Percentiles rank a stretch among this genome's conserved stretches.
phyloP scores from a whole-genome alignment of 257 asterid genomes.

The Solanum chiquidenum region DNA sequence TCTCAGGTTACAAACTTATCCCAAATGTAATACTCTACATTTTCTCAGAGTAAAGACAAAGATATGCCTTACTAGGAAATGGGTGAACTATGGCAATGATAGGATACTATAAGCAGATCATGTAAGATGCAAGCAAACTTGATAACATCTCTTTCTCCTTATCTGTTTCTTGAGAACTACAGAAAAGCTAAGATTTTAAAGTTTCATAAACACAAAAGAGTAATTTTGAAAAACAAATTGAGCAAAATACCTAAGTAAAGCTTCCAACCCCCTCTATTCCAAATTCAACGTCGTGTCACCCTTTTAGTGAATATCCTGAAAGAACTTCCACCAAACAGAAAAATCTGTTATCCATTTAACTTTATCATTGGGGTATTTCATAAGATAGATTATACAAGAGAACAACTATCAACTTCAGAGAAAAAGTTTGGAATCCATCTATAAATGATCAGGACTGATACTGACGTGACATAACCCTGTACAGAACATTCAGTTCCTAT shows the following conservation, averaged over 20 bases:
- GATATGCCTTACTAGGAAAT: too few species aligned
- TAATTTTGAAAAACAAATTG: too few species aligned
- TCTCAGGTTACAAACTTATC: not conserved
- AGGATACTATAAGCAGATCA: too few species aligned
- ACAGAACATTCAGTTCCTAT: not conserved
- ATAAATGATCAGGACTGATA: not conserved
- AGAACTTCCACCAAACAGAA: not conserved
- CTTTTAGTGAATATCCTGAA: not conserved
- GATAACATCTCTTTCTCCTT: too few species aligned
- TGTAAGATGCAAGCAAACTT: too few species aligned
- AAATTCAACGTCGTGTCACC: not conserved
- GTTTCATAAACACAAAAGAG: too few species aligned
- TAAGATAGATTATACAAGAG: not conserved
- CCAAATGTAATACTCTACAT: not conserved
- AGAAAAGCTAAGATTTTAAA: too few species aligned
- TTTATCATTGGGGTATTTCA: not conserved
- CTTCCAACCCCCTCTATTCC: not conserved
- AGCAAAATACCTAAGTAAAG: too few species aligned
- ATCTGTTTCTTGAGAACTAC: too few species aligned
- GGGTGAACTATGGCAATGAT: too few species aligned
- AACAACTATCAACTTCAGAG: not conserved
- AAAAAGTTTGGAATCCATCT: not conserved
- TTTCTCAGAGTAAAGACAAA: not conserved
- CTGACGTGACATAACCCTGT: not conserved
- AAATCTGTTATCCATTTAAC: not conserved